A percentile compares a stretch with the other conserved stretches of the same genome.
These are phyloP conservation scores for Aegilops umbellulata DNA, from an alignment of 176 grass and related monocot genomes.

Conservation along the genomic window DNA sequence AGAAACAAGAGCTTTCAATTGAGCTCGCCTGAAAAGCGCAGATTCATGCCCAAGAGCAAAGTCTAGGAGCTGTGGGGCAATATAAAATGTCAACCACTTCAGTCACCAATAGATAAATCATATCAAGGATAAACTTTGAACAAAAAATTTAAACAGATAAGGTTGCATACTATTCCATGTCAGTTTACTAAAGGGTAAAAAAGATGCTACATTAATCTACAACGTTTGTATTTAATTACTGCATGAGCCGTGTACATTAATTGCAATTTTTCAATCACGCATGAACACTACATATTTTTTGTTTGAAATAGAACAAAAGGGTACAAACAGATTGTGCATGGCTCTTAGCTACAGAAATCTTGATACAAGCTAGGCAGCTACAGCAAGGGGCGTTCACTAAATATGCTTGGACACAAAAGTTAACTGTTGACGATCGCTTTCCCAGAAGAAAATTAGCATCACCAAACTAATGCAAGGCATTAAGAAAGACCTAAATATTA, in stretches of 20 bases:
- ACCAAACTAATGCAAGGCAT: neutral
- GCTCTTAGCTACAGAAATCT: conserved; percentile 20
- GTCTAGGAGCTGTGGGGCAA: conserved; percentile 67
- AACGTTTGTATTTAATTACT: neutral
- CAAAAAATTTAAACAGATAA: neutral
- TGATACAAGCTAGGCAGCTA: neutral
- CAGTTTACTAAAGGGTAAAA: conserved; percentile 4
- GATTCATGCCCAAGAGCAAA: conserved; percentile 99
- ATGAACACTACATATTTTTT: neutral
- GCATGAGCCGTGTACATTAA: conserved; percentile 13
- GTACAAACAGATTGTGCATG: neutral
- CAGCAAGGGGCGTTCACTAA: neutral
- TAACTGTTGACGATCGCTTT: neutral
- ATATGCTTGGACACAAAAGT: conserved; percentile 8
- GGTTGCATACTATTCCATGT: conserved; percentile 12
- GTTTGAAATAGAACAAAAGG: neutral
- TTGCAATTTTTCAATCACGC: conserved; percentile 12
- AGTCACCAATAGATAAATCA: conserved; percentile 22
- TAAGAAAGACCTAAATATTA: neutral
- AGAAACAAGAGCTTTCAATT: conserved; percentile 94
- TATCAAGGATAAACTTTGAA: conserved; percentile 15
- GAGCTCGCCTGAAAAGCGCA: conserved; percentile 96
- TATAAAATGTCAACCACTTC: conserved; percentile 36
- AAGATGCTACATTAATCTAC: neutral
- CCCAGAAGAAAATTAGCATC: neutral